Evolutionary conservation across 805 yeast genomes (phyloP), one percentile per base, ranked within the genome.

Genomic region (Cyberlindnera nakhonratchasimensis): DNA sequence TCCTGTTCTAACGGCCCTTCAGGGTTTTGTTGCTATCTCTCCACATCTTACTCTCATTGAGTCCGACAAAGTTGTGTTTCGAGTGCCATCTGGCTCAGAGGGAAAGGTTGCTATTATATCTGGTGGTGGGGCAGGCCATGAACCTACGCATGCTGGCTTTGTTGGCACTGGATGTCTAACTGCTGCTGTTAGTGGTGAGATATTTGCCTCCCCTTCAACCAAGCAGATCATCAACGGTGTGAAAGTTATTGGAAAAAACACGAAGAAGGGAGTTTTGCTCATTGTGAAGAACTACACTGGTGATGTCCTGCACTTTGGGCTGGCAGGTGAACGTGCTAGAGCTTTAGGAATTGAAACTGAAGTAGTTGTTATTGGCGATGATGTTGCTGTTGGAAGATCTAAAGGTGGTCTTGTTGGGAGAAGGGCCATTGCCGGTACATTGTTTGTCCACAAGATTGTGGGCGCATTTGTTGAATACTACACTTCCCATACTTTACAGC

Each of bases 41-140:
- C 71, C 71, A 14, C 59, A 65, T 3, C 50, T 69, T 13, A 56
- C 66, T 2, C 49, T 66, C 14, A 53, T 67, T 23, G 62, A 62
- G 21, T 60, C 61, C 19, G 72, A 69, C 42, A 69, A 66, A 39
- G 51, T 70, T 10, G 50, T 69, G 16, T 65, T 58, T 37, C 61
- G 73, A 39, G 52, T 57, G 22, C 56, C 52, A 21, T 41, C 52
- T 24, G 47, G 65, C 40, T 65, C 70, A 21, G 5, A 17, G 7
- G 23, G 30, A 19, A 83, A 86, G 55, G 84, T 89, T 33, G 75
- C 86, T 6, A 57, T 90, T 37, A 66, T 90, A 21, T 80, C 96
- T 25, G 96, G 97, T 46, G 98, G 98, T 42, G 97, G 97, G 21
- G 80, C 90, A 12, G 98, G 98, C 36, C 98, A 90, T 59, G 98